Evolutionary conservation across 2,329 filamentous ascomycete species (phyloP).

Genomic region (Talaromyces atroroseus): DNA sequence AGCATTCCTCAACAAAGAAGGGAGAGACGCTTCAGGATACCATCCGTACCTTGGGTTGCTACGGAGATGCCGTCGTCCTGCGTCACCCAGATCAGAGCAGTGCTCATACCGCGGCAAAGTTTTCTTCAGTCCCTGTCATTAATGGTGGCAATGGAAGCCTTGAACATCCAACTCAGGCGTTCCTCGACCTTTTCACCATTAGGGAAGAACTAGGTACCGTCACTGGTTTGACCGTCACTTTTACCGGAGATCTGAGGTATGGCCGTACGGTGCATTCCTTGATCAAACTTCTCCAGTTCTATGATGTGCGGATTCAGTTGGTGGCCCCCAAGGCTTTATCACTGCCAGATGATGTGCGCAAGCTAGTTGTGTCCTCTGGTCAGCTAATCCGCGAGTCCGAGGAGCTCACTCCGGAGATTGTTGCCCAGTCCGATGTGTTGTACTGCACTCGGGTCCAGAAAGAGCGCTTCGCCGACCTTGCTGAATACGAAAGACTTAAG

Average conservation of each 20-base stretch:
- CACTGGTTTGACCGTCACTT: constrained; percentile 91
- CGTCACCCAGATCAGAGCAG: constrained; percentile 82
- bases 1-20: constrained; percentile 85
- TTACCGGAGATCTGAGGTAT: constrained; percentile 86
- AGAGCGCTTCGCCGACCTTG: constrained; percentile 79
- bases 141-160: constrained; percentile 94
- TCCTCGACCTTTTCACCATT: constrained; percentile 97
- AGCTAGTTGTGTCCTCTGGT: constrained; percentile 65
- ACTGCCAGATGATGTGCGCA: constrained; percentile 69
- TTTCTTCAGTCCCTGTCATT: constrained; percentile 85
- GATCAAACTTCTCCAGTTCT: constrained; percentile 88
- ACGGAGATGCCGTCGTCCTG: constrained; percentile 91
- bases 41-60: constrained; percentile 86
- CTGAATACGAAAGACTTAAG: constrained; percentile 82
- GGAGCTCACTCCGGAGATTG: constrained; percentile 76
- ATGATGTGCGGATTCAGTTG: constrained; percentile 89
- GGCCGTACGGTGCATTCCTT: constrained; percentile 93
- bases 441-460: constrained; percentile 98
- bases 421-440: constrained; percentile 81
- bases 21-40: constrained; percentile 92
- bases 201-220: constrained; percentile 95
- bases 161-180: constrained; percentile 95
- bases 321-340: constrained; percentile 75
- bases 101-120: constrained; percentile 77
- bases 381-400: constrained; percentile 73